Conservation (phyloP, 305 asterid species). For the Lippia alba region DNA sequence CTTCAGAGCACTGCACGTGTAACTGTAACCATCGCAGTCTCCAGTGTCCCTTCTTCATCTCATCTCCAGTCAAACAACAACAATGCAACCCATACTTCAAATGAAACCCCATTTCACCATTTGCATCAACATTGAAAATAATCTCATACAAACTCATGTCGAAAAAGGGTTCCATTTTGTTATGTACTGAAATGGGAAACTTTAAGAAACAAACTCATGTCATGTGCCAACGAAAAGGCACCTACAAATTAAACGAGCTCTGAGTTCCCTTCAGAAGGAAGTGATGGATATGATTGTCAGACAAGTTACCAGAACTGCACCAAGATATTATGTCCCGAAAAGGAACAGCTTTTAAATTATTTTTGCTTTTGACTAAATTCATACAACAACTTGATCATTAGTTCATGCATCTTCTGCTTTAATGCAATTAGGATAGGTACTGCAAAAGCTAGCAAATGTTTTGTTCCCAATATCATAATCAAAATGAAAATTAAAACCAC, state of each 20-base stretch:
- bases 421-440: no score
- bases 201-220: constrained; percentile 36
- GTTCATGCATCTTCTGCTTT: not conserved
- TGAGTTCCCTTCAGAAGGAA: constrained; percentile 48
- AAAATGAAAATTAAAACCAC: constrained; percentile 34
- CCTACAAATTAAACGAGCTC: constrained; percentile 35
- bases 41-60: constrained; percentile 40
- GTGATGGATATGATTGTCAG: constrained; percentile 52
- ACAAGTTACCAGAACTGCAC: constrained; percentile 49
- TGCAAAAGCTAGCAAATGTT: constrained; percentile 30
- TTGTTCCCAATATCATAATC: constrained; percentile 31
- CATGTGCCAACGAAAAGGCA: constrained; percentile 27
- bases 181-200: constrained; percentile 36
- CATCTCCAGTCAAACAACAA: constrained; percentile 20
- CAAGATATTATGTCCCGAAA: constrained; percentile 14
- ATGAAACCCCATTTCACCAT: no score
- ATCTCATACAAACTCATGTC: no score
- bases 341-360: not conserved
- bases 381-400: no score
- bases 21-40: constrained; percentile 43
- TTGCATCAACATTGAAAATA: no score
- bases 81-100: constrained; percentile 53
- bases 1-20: constrained; percentile 66
- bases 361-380: no score
- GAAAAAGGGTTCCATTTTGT: not conserved